These are phyloP conservation scores for Suillus lakei DNA, from an alignment of 768 basidiomycete genomes.

Conservation along the genomic window DNA sequence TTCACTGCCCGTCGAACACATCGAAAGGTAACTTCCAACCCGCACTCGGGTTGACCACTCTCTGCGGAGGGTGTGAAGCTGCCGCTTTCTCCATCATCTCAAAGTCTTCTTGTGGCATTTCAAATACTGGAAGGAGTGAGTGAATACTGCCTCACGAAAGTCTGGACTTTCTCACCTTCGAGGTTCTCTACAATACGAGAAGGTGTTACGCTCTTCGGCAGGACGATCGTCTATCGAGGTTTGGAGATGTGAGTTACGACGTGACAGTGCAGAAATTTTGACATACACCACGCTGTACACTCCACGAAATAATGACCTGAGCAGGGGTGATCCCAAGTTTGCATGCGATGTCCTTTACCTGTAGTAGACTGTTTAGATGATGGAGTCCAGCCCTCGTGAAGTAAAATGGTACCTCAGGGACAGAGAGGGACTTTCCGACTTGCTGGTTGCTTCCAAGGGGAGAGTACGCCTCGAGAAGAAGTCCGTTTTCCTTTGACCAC, in stretches of 20 bases:
- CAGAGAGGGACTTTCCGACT: slow-evolving; percentile 59
- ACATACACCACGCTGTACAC: slow-evolving; percentile 74
- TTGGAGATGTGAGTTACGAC: background rate
- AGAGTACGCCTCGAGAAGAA: slow-evolving; percentile 79
- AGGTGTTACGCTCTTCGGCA: slow-evolving; percentile 80
- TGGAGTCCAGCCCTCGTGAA: background rate
- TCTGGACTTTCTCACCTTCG: slow-evolving; percentile 45
- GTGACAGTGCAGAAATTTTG: background rate
- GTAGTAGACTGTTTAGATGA: background rate
- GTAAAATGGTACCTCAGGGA: slow-evolving; percentile 51
- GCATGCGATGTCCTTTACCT: slow-evolving; percentile 62
- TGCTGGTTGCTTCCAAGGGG: slow-evolving; percentile 68
- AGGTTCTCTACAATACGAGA: slow-evolving; percentile 73
- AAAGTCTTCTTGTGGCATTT: slow-evolving; percentile 45
- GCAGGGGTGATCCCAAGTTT: slow-evolving; percentile 75
- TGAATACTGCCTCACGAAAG: background rate
- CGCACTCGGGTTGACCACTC: slow-evolving; percentile 63
- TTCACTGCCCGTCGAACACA: slow-evolving; percentile 56
- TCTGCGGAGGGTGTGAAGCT: slow-evolving; percentile 54
- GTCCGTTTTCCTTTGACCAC: slow-evolving; percentile 69
- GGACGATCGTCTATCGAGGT: slow-evolving; percentile 57
- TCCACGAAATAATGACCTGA: slow-evolving; percentile 77
- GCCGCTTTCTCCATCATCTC: slow-evolving; percentile 45
- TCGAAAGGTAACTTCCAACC: slow-evolving; percentile 64
- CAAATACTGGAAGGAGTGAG: slow-evolving; percentile 27